phyloP scores from a whole-genome alignment of 192 early-diverging fungal genomes.

The Coemansia sp. region DNA sequence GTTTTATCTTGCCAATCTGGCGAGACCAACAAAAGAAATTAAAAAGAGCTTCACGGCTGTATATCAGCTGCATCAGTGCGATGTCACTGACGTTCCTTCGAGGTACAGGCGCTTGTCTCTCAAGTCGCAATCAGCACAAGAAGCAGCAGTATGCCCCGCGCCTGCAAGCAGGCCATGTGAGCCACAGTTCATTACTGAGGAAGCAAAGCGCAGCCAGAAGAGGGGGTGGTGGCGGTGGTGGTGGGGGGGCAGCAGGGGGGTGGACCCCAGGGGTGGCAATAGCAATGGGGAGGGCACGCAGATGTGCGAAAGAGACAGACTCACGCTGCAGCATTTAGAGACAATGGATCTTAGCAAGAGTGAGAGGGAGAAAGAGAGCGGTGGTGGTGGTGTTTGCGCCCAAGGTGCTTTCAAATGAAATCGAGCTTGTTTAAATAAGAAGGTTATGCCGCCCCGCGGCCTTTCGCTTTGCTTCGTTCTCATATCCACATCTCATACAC shows the following conservation, averaged over 20 bases:
- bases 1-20: constrained; percentile 6
- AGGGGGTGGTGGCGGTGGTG: not conserved
- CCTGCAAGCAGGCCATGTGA: constrained; percentile 2
- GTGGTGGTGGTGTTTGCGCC: constrained; percentile 11
- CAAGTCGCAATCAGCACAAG: not conserved
- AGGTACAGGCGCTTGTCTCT: constrained; percentile 1
- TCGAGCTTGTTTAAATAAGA: constrained; percentile 23
- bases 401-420: constrained; percentile 45
- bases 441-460: constrained; percentile 22
- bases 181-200: not conserved
- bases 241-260: constrained; percentile 16
- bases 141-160: not conserved
- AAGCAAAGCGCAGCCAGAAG: constrained; percentile 3
- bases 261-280: constrained; percentile 16
- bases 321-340: constrained; percentile 39
- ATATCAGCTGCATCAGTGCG: constrained; percentile 1
- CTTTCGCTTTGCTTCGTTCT: not conserved
- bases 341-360: constrained; percentile 45
- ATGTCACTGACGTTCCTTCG: not conserved
- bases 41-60: not conserved
- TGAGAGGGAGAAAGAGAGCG: constrained; percentile 1
- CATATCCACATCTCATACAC: constrained; percentile 1
- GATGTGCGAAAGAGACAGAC: constrained; percentile 11
- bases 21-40: not conserved
- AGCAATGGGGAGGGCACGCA: not conserved